Base-by-base conservation (phyloP, 2,329 filamentous ascomycete species). In the Beauveria brongniartii region DNA sequence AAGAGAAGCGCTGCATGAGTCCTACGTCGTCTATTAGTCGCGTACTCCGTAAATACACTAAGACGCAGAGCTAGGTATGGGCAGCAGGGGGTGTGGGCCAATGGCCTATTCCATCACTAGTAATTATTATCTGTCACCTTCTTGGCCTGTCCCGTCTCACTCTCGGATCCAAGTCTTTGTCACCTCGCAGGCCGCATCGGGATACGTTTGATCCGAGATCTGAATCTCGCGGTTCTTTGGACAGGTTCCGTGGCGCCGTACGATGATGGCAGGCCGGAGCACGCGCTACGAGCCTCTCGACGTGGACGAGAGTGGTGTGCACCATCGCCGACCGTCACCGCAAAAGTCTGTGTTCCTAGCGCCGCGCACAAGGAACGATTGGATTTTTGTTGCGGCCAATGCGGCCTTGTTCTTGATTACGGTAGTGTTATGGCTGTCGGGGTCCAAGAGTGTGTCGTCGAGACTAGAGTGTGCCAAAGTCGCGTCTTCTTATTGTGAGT, bases 401-500 rank as follows among this genome's bases (percentile, higher is more conserved):
- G 44, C 30, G 5, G 43, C 30, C 3, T 41, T 57, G 43, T 57
- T 57, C 26, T 2, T 57, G 8, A 24, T 50, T 8, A 48, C 55
- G n/a, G 24, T 20, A 14, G 20, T 48, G 7, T 28, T 57, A 12
- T 57, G 55, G 55, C 16, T 57, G 18, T 57, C 30, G 2, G 55
- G 40, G 22, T 26, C 30, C 14, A 40, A 18, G 41, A 18, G 54
- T 16, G 24, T 34, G 18, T 40, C 47, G 28, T 61, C 58, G 16
- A 34, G 50, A 9, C 28, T 55, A 22, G 41, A 55, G 18, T 61
- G 58, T 34, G 40, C 50, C 12, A 55, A 50, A 5, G 22, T 14
- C 16, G 24, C n/a, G 22, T 61, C 58, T 28, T 20, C 58, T 3
- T 55, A 55, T 20, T 61, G 58, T 61, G 44, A 61, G 58, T 55